A percentile compares a stretch with the other conserved stretches of the same genome.
Conservation (phyloP, 2,329 filamentous ascomycete species). For the Nemania sp. region DNA sequence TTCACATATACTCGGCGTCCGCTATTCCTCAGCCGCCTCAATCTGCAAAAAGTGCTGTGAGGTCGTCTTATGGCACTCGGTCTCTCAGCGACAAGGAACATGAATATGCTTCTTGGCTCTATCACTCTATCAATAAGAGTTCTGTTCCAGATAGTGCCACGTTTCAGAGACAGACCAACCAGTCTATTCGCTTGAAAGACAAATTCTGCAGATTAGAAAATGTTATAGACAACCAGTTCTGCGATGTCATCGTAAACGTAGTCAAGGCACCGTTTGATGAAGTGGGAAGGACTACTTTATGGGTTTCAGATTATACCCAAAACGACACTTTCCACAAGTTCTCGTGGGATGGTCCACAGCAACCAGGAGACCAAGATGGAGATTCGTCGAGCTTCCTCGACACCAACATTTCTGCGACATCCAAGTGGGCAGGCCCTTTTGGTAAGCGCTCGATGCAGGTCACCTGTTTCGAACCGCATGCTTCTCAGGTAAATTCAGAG, state of each 20-base stretch:
- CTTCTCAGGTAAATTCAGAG: slow-evolving; percentile 56
- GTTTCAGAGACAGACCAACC: slow-evolving; percentile 46
- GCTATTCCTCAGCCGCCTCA: slow-evolving; percentile 46
- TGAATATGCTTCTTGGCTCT: slow-evolving; percentile 53
- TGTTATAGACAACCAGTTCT: slow-evolving; percentile 58
- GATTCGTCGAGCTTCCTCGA: slow-evolving; percentile 60
- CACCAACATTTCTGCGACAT: slow-evolving; percentile 36
- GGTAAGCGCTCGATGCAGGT: slow-evolving; percentile 74
- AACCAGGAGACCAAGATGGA: slow-evolving; percentile 47
- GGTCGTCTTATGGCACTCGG: slow-evolving; percentile 23
- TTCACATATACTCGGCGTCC: slow-evolving; percentile 49
- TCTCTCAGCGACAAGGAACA: slow-evolving; percentile 39
- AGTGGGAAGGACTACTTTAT: slow-evolving; percentile 60
- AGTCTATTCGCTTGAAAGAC: slow-evolving; percentile 49
- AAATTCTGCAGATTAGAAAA: slow-evolving; percentile 71
- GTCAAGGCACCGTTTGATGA: slow-evolving; percentile 54
- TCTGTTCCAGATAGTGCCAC: slow-evolving; percentile 47
- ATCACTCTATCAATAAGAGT: slow-evolving; percentile 49
- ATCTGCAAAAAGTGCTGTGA: slow-evolving; percentile 42
- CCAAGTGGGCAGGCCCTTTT: slow-evolving; percentile 72
- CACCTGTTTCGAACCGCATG: slow-evolving; percentile 71
- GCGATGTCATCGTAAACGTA: slow-evolving; percentile 73
- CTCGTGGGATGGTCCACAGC: slow-evolving; percentile 37
- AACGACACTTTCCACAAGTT: slow-evolving; percentile 66
- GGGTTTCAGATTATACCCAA: slow-evolving; percentile 81